Conservation (phyloP, 2,329 filamentous ascomycete genomes). For the Apiospora hydei region DNA sequence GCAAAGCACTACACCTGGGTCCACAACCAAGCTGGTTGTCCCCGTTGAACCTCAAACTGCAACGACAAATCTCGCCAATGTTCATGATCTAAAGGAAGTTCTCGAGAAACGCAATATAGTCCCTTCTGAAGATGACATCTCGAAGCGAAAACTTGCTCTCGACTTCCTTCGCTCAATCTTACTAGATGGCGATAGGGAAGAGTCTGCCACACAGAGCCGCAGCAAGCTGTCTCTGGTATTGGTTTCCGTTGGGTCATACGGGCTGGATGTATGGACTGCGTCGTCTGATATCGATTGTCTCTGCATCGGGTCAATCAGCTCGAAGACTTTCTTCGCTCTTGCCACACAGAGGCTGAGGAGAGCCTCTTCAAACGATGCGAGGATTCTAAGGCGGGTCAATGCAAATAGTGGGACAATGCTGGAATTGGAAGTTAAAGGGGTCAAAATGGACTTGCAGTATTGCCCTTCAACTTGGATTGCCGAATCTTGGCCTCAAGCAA, state of each 20-base stretch:
- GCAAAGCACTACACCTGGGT: conserved; percentile 29
- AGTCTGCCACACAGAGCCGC: conserved; percentile 30
- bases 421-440: conserved; percentile 63
- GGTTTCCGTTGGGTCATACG: conserved; percentile 71
- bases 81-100: conserved; percentile 46
- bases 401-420: conserved; percentile 69
- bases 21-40: conserved; percentile 37
- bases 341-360: conserved; percentile 61
- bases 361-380: conserved; percentile 51
- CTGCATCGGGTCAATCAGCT: conserved; percentile 67
- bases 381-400: conserved; percentile 63
- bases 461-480: conserved; percentile 64
- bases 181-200: conserved; percentile 40
- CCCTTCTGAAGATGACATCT: conserved; percentile 54
- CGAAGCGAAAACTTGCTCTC: conserved; percentile 52
- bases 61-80: conserved; percentile 39
- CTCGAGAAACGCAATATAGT: conserved; percentile 50
- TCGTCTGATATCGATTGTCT: conserved; percentile 71
- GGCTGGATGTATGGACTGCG: conserved; percentile 66
- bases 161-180: conserved; percentile 52
- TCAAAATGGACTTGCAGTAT: conserved; percentile 72
- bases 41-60: conserved; percentile 45
- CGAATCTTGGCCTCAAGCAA: conserved; percentile 57
- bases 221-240: conserved; percentile 55
- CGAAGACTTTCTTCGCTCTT: conserved; percentile 67